Evolutionary conservation across 2,329 filamentous ascomycete genomes (phyloP).

Genomic region (Colletotrichum sojae): DNA sequence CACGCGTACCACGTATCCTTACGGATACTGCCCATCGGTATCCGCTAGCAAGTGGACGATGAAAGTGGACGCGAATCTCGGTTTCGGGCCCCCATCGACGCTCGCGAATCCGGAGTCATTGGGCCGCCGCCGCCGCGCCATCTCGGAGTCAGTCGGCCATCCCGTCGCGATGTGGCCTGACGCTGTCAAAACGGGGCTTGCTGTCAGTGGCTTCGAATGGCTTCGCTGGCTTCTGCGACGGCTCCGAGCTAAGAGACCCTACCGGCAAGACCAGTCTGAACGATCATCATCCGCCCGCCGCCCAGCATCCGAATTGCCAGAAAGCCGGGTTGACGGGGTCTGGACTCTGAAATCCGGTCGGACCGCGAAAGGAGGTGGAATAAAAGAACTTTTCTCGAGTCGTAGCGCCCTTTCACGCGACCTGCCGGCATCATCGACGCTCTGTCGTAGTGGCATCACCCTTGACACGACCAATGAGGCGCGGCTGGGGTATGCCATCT

Average conservation of each 20-base stretch:
- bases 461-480: constrained; percentile 14
- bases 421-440: constrained; percentile 36
- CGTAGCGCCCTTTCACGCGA: constrained; percentile 9
- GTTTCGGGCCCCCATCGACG: constrained; percentile 27
- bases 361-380: not conserved
- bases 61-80: constrained; percentile 21
- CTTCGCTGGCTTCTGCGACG: not conserved
- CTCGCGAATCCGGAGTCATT: constrained; percentile 11
- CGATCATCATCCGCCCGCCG: constrained; percentile 11
- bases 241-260: not conserved
- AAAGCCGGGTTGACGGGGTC: not conserved
- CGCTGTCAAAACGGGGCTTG: constrained; percentile 36
- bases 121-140: constrained; percentile 15
- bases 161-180: constrained; percentile 21
- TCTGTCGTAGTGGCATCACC: constrained; percentile 28
- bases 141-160: constrained; percentile 10
- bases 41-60: not conserved
- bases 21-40: no score
- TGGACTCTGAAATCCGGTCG: constrained; percentile 16
- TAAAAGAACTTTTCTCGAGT: constrained; percentile 4
- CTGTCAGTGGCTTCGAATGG: constrained; percentile 34
- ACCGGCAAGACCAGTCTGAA: constrained; percentile 14
- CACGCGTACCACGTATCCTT: no score
- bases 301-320: constrained; percentile 24
- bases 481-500: constrained; percentile 29